Conservation (phyloP, 2,329 filamentous ascomycete species). For the Colletotrichum sp. region DNA sequence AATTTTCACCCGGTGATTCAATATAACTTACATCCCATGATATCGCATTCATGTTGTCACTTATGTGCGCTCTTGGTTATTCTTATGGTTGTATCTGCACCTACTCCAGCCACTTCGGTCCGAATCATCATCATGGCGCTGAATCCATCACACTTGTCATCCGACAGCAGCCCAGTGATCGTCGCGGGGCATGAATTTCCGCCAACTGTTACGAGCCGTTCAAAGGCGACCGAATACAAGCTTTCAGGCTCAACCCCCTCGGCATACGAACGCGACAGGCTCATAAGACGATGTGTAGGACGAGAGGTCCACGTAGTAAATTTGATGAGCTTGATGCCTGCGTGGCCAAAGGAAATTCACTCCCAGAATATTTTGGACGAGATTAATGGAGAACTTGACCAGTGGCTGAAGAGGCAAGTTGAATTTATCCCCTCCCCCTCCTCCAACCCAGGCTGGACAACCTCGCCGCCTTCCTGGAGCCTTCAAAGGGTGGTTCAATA, state of each 20-base stretch:
- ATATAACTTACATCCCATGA: neutral
- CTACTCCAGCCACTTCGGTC: neutral
- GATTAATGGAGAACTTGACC: neutral
- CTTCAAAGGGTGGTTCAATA: neutral
- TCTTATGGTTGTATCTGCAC: neutral
- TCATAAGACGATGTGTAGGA: neutral
- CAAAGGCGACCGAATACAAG: neutral
- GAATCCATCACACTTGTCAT: neutral
- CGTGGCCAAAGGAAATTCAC: neutral
- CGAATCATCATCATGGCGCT: neutral
- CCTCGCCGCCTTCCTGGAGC: neutral
- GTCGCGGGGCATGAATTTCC: accelerated
- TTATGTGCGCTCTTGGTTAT: neutral
- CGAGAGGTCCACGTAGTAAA: neutral
- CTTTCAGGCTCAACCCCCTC: neutral
- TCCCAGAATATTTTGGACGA: neutral
- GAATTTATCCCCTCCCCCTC: neutral
- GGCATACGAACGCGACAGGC: neutral
- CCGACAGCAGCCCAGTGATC: neutral
- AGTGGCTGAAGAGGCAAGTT: neutral
- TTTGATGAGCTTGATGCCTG: neutral
- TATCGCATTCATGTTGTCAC: neutral
- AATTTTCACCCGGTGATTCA: neutral
- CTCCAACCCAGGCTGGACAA: neutral
- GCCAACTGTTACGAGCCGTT: neutral